These are phyloP conservation scores for Arxiozyma telluris DNA, from an alignment of 1,139 yeast genomes.

Conservation along the genomic window DNA sequence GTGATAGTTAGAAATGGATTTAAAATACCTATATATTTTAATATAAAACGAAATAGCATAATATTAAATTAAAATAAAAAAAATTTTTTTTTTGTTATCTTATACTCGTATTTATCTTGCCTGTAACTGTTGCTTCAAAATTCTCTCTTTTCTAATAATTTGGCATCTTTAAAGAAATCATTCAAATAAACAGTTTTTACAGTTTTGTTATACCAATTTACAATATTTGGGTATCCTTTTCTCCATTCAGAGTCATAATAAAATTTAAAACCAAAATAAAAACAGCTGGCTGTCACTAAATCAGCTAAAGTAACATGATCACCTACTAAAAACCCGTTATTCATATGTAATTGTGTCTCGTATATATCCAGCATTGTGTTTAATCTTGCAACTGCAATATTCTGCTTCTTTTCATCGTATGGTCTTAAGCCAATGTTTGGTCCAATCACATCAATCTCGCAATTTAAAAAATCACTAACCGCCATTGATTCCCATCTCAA, in stretches of 20 bases:
- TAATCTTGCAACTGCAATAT: constrained; percentile 37
- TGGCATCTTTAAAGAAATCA: constrained; percentile 36
- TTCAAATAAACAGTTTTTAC: constrained; percentile 45
- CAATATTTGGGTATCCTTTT: constrained; percentile 53
- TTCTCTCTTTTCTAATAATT: constrained; percentile 40
- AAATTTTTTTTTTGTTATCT: no score
- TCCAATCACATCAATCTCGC: constrained; percentile 29
- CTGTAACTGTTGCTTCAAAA: no score
- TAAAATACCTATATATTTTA: no score
- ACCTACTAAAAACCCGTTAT: constrained; percentile 71
- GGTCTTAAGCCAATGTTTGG: constrained; percentile 42
- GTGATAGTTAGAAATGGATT: no score
- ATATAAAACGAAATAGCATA: background rate
- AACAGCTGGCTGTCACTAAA: constrained; percentile 52
- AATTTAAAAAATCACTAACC: constrained; percentile 53
- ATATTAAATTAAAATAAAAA: no score
- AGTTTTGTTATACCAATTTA: constrained; percentile 76
- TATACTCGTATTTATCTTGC: no score
- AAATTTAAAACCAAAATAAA: constrained; percentile 24
- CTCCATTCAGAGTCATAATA: constrained; percentile 69
- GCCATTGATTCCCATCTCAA: constrained; percentile 70
- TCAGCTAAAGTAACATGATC: constrained; percentile 82
- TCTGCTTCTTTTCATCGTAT: constrained; percentile 69
- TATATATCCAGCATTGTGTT: constrained; percentile 36
- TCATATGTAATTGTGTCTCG: constrained; percentile 55